Percentiles rank a stretch among this genome's conserved stretches.
Conservation (phyloP, 345 rosid genomes). For the Populus pruinosa region DNA sequence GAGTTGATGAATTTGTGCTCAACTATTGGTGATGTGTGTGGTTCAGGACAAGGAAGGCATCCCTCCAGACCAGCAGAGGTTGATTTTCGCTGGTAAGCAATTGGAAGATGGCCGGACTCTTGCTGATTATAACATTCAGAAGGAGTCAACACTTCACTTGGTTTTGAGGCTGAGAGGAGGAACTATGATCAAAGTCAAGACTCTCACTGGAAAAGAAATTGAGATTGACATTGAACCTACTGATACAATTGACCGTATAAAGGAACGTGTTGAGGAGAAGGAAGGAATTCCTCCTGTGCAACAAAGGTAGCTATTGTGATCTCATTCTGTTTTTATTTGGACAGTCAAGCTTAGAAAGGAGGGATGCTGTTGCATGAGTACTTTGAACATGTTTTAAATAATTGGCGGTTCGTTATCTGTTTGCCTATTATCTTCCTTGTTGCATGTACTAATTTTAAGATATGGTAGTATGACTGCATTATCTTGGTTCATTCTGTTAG, state of each 20-base stretch:
- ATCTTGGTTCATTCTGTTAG: too few species aligned
- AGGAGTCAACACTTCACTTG: conserved; percentile 93
- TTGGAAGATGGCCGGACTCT: conserved; percentile 94
- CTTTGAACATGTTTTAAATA: too few species aligned
- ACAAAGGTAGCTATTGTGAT: conserved; percentile 50
- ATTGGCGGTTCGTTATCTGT: neutral
- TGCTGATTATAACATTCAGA: conserved; percentile 89
- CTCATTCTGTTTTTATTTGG: neutral
- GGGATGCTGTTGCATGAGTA: neutral
- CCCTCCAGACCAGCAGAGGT: conserved; percentile 88
- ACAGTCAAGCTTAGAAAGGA: too few species aligned
- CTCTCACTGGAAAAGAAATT: conserved; percentile 91
- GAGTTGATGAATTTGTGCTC: neutral
- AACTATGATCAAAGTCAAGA: conserved; percentile 94
- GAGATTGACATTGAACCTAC: conserved; percentile 97
- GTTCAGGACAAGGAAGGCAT: conserved; percentile 91
- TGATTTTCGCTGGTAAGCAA: conserved; percentile 94
- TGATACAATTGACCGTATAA: conserved; percentile 91
- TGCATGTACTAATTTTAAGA: neutral
- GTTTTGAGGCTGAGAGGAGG: conserved; percentile 97
- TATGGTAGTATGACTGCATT: neutral
- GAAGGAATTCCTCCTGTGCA: conserved; percentile 99
- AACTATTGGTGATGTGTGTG: neutral
- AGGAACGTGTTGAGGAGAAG: conserved; percentile 95
- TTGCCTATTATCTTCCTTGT: neutral